These are phyloP conservation scores for Rhodosporidiobolus sp. DNA, from an alignment of 768 basidiomycete genomes.

Conservation along the genomic window DNA sequence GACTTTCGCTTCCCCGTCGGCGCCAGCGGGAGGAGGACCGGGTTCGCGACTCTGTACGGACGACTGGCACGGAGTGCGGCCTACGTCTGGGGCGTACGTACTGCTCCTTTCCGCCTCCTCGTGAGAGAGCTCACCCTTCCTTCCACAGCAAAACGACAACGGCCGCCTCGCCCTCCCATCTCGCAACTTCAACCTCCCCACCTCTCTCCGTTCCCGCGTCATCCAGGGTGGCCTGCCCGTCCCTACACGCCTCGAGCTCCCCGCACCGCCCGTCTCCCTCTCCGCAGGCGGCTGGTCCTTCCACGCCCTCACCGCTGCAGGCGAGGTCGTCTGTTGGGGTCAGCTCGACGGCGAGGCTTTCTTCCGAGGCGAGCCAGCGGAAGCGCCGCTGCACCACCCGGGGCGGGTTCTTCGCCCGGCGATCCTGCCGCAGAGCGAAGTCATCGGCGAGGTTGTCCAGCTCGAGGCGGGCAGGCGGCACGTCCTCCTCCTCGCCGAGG, in stretches of 20 bases:
- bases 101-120: constrained; percentile 15
- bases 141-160: constrained; percentile 52
- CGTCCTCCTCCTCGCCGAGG: constrained; percentile 62
- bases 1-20: constrained; percentile 77
- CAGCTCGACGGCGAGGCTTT: constrained; percentile 33
- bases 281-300: constrained; percentile 86
- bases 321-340: constrained; percentile 73
- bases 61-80: constrained; percentile 54
- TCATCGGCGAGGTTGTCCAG: constrained; percentile 43
- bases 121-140: background rate
- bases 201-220: constrained; percentile 41
- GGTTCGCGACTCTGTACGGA: constrained; percentile 76
- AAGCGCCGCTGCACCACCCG: constrained; percentile 9
- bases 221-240: constrained; percentile 57
- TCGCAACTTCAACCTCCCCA: constrained; percentile 50
- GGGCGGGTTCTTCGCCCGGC: constrained; percentile 48
- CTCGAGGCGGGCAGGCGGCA: constrained; percentile 74
- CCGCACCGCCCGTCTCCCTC: constrained; percentile 65
- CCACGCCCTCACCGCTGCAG: constrained; percentile 74
- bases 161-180: constrained; percentile 62
- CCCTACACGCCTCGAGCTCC: constrained; percentile 63
- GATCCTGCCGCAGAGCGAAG: constrained; percentile 58
- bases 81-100: constrained; percentile 31
- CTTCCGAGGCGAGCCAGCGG: constrained; percentile 10
- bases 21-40: constrained; percentile 68